phyloP scores from a whole-genome alignment of 805 yeast species.

The Alloascoidea africana region DNA sequence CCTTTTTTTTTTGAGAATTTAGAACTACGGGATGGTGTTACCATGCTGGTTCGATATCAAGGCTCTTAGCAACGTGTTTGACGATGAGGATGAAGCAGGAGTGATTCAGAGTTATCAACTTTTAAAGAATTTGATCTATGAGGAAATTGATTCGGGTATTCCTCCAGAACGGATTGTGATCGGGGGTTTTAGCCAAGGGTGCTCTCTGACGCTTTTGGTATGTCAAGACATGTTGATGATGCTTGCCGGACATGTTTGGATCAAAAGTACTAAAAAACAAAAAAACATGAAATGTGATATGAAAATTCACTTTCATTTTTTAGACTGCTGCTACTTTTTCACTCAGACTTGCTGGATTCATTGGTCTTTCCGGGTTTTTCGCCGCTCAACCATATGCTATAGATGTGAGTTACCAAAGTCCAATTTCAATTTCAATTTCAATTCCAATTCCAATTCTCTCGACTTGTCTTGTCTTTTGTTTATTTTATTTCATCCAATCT shows the following conservation, averaged over 20 bases:
- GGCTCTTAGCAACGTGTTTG: slow-evolving; percentile 13
- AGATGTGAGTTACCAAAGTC: too few relatives aligned
- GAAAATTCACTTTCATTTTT: too few relatives aligned
- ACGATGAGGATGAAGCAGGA: slow-evolving; percentile 21
- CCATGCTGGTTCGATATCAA: slow-evolving; percentile 7
- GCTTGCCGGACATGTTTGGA: too few relatives aligned
- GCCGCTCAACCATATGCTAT: too few relatives aligned
- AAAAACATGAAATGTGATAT: too few relatives aligned
- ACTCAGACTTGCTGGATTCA: slow-evolving; percentile 60
- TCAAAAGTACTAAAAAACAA: too few relatives aligned
- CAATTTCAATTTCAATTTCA: too few relatives aligned
- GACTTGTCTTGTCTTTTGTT: not conserved
- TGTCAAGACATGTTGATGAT: too few relatives aligned
- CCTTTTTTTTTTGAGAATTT: too few relatives aligned
- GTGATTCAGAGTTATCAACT: slow-evolving; percentile 14
- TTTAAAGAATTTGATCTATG: slow-evolving; percentile 15
- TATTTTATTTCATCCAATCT: not conserved
- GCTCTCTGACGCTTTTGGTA: slow-evolving; percentile 53
- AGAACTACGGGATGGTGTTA: slow-evolving; percentile 1
- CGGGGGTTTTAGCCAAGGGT: slow-evolving; percentile 96
- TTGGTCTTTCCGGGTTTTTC: slow-evolving; percentile 60
- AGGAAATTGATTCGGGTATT: slow-evolving; percentile 19
- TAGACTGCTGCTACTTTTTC: slow-evolving; percentile 32
- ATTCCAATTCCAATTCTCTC: not conserved
- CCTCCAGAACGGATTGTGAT: slow-evolving; percentile 46